Evolutionary conservation across 495 filamentous ascomycete genomes (phyloP).

Genomic region (Rhypophila decipiens): DNA sequence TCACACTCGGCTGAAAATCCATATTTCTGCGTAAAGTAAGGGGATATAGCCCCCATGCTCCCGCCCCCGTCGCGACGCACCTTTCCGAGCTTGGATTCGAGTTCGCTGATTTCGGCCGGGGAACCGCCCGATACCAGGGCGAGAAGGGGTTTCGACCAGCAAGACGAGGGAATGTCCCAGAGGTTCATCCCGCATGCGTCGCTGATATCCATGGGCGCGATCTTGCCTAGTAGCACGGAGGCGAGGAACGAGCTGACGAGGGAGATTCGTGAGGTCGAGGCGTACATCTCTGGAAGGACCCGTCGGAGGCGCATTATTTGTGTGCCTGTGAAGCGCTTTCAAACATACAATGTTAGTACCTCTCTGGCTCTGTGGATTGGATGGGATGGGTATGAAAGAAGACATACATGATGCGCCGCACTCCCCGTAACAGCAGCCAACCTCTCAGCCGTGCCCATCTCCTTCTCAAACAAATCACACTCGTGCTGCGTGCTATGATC

Average conservation of each 20-base stretch:
- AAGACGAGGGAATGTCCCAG: slow-evolving; percentile 74
- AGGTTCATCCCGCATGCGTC: slow-evolving; percentile 97
- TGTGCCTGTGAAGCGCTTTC: slow-evolving; percentile 90
- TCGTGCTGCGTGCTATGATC: slow-evolving; percentile 88
- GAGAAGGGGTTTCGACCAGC: slow-evolving; percentile 69
- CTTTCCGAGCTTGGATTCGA: slow-evolving; percentile 72
- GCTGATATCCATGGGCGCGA: slow-evolving; percentile 87
- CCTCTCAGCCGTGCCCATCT: slow-evolving; percentile 55
- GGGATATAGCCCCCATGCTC: slow-evolving; percentile 63
- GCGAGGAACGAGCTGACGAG: slow-evolving; percentile 94
- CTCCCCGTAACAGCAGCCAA: slow-evolving; percentile 81
- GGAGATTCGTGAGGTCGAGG: slow-evolving; percentile 74
- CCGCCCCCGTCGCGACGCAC: slow-evolving; percentile 76
- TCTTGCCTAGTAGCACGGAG: slow-evolving; percentile 76
- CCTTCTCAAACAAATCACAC: slow-evolving; percentile 78
- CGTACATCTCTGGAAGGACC: slow-evolving; percentile 74
- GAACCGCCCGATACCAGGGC: slow-evolving; percentile 66
- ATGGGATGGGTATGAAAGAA: background rate
- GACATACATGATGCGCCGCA: slow-evolving; percentile 82
- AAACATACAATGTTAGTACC: background rate
- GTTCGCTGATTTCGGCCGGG: slow-evolving; percentile 56
- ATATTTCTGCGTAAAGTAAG: slow-evolving; percentile 72
- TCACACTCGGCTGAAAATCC: slow-evolving; percentile 69
- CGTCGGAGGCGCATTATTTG: slow-evolving; percentile 85
- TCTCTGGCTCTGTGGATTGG: background rate